phyloP scores from a whole-genome alignment of 108 stramenopile genomes.

The Stephanodiscus triporus region DNA sequence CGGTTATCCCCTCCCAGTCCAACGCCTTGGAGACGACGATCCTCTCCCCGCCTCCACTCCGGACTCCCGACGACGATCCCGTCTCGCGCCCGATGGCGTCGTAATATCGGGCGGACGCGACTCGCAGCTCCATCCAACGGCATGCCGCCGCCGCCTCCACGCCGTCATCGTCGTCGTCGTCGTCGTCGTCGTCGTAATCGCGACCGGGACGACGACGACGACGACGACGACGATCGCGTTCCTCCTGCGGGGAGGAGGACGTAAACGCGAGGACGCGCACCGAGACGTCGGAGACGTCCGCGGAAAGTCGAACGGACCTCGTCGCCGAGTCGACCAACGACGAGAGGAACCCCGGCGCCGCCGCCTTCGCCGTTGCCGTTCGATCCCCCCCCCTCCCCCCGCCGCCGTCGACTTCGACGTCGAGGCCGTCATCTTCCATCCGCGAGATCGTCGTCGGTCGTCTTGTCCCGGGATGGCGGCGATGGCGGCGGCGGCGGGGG shows the following conservation, averaged over 20 bases:
- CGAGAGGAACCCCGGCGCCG: conserved; percentile 33
- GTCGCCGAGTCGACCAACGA: conserved; percentile 43
- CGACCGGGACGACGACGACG: background rate
- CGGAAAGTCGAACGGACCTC: conserved; percentile 42
- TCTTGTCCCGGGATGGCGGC: too few relatives aligned
- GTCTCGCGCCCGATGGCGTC: conserved; percentile 18
- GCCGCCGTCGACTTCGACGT: background rate
- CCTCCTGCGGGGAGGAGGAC: too few relatives aligned
- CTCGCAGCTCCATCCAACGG: conserved; percentile 43
- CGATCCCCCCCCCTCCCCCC: too few relatives aligned
- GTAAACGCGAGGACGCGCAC: too few relatives aligned
- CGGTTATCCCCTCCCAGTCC: conserved; percentile 22
- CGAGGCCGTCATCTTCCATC: background rate
- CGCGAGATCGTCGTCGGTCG: too few relatives aligned
- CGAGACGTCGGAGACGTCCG: conserved; percentile 27
- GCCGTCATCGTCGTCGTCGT: background rate
- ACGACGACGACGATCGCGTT: conserved; percentile 15
- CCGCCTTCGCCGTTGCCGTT: background rate
- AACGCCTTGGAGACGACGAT: conserved; percentile 29
- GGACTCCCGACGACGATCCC: background rate
- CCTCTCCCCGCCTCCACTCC: conserved; percentile 29
- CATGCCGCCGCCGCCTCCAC: background rate
- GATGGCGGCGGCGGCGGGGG: background rate
- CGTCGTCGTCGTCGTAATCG: background rate
- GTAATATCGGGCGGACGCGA: conserved; percentile 60